Percentiles rank a stretch among this genome's conserved stretches.
These are phyloP conservation scores for Tuber magnatum DNA, from an alignment of 495 filamentous ascomycete species.

Conservation along the genomic window DNA sequence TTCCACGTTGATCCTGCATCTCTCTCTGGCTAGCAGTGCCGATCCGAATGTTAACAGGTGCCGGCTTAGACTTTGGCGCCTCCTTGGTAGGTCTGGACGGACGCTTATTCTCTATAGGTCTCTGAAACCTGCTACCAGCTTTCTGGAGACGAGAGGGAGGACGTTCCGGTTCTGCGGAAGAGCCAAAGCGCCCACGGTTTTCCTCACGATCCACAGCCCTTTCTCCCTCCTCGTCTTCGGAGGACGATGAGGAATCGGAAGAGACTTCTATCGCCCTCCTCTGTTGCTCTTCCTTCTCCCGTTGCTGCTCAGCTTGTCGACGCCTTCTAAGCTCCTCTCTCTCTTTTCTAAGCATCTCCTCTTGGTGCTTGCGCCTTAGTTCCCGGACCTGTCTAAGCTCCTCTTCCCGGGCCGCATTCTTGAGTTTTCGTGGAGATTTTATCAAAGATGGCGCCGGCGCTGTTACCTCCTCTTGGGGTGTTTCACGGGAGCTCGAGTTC, in stretches of 20 bases:
- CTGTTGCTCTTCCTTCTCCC: conserved; percentile 26
- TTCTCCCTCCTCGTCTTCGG: conserved; percentile 26
- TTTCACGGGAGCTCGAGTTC: conserved; percentile 26
- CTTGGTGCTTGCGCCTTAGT: conserved; percentile 25
- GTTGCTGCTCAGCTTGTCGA: conserved; percentile 31
- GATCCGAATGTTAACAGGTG: conserved; percentile 38
- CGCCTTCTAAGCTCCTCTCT: conserved; percentile 35
- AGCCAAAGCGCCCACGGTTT: conserved; percentile 18
- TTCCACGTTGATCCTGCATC: conserved; percentile 35
- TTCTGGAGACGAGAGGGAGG: conserved; percentile 37
- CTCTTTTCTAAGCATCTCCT: conserved; percentile 33
- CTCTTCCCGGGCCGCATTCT: conserved; percentile 11
- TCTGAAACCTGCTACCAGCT: conserved; percentile 26
- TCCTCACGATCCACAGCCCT: conserved; percentile 17
- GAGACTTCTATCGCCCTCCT: conserved; percentile 12
- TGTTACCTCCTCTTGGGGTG: conserved; percentile 14
- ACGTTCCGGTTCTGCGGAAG: conserved; percentile 32
- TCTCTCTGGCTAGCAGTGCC: conserved; percentile 40
- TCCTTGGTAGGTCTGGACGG: conserved; percentile 28
- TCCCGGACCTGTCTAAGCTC: conserved; percentile 32
- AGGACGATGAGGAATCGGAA: conserved; percentile 6
- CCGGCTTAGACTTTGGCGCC: conserved; percentile 26
- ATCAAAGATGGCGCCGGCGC: conserved; percentile 5
- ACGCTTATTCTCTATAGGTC: conserved; percentile 24
- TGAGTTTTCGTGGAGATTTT: conserved; percentile 3